These are phyloP conservation scores for Fomitopsis palustris DNA, from an alignment of 1,284 basidiomycete genomes.

Conservation along the genomic window DNA sequence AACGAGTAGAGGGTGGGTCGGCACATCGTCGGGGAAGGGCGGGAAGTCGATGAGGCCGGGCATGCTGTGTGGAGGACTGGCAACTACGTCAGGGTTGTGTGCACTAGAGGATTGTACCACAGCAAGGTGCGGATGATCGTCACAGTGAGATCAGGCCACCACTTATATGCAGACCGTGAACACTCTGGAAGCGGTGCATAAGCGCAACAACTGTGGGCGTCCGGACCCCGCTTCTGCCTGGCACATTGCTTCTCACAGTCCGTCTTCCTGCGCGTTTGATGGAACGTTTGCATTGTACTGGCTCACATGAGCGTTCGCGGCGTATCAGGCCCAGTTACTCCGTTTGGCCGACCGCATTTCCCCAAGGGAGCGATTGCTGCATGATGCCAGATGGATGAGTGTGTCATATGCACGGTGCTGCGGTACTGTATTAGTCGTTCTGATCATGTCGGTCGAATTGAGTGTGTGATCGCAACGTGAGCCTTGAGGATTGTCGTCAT, in stretches of 20 bases:
- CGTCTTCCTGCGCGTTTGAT: not conserved
- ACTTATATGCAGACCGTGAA: not conserved
- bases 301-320: not conserved
- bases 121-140: not conserved
- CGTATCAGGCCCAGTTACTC: not conserved
- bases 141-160: not conserved
- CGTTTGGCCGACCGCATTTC: not conserved
- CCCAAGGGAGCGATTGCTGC: not conserved
- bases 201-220: not conserved
- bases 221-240: not conserved
- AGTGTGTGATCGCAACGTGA: too few species aligned
- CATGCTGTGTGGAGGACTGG: slow-evolving; percentile 2
- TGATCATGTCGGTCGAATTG: too few species aligned
- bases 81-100: not conserved
- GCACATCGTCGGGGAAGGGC: slow-evolving; percentile 33
- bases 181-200: not conserved
- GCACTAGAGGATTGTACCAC: not conserved
- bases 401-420: too few species aligned
- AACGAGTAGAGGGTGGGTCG: slow-evolving; percentile 33
- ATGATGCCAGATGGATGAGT: too few species aligned
- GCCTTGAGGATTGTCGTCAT: too few species aligned
- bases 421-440: too few species aligned
- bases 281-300: not conserved
- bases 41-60: slow-evolving; percentile 13
- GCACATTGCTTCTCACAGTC: not conserved